Evolutionary conservation across 768 basidiomycete genomes (phyloP), one percentile per base, ranked within the genome.

Genomic region (Mrakia frigida): DNA sequence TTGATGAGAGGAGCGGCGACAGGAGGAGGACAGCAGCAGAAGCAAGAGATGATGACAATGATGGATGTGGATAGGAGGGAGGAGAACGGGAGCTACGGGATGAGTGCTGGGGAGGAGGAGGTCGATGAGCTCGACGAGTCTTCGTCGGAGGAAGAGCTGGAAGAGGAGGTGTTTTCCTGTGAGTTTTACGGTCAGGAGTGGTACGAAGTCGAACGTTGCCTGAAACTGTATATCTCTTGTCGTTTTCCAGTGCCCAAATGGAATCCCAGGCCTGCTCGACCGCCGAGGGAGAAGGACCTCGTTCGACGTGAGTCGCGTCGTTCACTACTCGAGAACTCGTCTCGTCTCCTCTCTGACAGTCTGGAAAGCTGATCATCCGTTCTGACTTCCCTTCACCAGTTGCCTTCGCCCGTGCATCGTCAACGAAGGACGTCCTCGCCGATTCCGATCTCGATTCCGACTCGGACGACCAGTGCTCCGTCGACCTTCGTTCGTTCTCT

Each of bases 361-460:
- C 43, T 46, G 9, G 14, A 46, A 2, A 46, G 43, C 43, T 46
- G 43, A 46, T 16, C 43, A 46, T 39, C 23, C 16, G 21, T 68
- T 2, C 5, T 25, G 16, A 2, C 21, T 6, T 39, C 65, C 23
- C 7, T 25, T 43, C 65, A 25, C 18, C 39, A 68, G 65, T 68
- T 1, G 65, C 65, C 65, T 68, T 37, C 23, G 35, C 65, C 13
- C 35, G 65, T 11, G 65, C 37, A 39, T 16, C 25, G 2, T 35
- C 65, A 6, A 25, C 39, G 18, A 37, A 68, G 25, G 37, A 68
- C 37, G n/a, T 68, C 65, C 65, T 68, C 25, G 65, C 65, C 65
- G 65, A 68, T 23, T 68, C 65, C 0, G 65, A 68, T n/a, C 65
- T 68, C 65, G 65, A 68, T 11, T 68, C 65, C 4, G 65, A 68